A percentile compares a stretch with the other conserved stretches of the same genome.
These are phyloP conservation scores for Pleurostoma richardsiae DNA, from an alignment of 2,329 filamentous ascomycete genomes.

Conservation along the genomic window DNA sequence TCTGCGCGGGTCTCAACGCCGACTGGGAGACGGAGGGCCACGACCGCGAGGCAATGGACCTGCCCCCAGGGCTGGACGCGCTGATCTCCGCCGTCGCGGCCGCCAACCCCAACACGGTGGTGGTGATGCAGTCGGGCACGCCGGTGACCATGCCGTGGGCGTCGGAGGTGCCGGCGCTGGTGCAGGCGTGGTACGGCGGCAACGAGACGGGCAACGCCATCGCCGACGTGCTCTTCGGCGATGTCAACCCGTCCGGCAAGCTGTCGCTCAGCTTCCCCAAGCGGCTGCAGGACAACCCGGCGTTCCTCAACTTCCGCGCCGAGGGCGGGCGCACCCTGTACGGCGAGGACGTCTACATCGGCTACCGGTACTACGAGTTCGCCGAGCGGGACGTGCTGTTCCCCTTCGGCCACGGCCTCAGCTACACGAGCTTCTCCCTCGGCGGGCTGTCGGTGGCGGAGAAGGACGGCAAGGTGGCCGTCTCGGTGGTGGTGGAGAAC, in stretches of 20 bases:
- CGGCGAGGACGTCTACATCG: slow-evolving; percentile 68
- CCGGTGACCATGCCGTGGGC: slow-evolving; percentile 70
- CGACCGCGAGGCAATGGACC: slow-evolving; percentile 72
- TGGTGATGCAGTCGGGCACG: slow-evolving; percentile 75
- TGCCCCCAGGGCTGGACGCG: slow-evolving; percentile 68
- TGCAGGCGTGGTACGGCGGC: slow-evolving; percentile 84
- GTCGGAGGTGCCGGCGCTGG: slow-evolving; percentile 47
- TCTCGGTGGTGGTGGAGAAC: slow-evolving; percentile 54
- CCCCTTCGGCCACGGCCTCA: slow-evolving; percentile 20
- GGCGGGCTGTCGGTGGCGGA: slow-evolving; percentile 42
- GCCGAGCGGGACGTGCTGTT: slow-evolving; percentile 21
- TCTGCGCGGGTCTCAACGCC: slow-evolving; percentile 72
- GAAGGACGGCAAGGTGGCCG: slow-evolving; percentile 39
- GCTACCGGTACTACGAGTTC: slow-evolving; percentile 68
- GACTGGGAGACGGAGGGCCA: slow-evolving; percentile 79
- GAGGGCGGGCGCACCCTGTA: slow-evolving; percentile 64
- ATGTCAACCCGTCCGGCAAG: slow-evolving; percentile 66
- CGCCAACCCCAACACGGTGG: slow-evolving; percentile 63
- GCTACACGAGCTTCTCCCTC: slow-evolving; percentile 26
- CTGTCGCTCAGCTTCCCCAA: slow-evolving; percentile 61
- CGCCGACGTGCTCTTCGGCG: slow-evolving; percentile 71
- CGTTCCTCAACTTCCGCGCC: slow-evolving; percentile 60
- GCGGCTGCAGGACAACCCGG: slow-evolving; percentile 59
- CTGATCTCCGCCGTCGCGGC: slow-evolving; percentile 62
- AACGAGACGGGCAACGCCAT: slow-evolving; percentile 81